phyloP scores from a whole-genome alignment of 345 rosid species.

The Aquilaria sinensis region DNA sequence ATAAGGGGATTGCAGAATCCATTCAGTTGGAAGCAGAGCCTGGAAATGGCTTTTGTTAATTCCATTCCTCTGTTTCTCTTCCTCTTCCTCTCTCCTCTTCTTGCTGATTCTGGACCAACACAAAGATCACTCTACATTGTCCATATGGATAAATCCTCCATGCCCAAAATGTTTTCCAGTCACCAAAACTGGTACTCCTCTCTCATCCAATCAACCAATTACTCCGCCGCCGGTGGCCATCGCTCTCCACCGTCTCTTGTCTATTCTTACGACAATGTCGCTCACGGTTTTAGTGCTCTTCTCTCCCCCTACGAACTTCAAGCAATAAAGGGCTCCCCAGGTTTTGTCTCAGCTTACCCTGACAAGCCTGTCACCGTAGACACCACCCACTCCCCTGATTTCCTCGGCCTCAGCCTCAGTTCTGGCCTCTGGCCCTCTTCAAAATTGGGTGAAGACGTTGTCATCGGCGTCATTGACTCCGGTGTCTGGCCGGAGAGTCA shows the following conservation, averaged over 20 bases:
- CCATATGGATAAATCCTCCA: conserved; percentile 29
- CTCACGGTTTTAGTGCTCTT: conserved; percentile 15
- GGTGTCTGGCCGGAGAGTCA: conserved; percentile 33
- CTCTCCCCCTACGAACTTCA: conserved; percentile 7
- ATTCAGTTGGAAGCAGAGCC: no score
- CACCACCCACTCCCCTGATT: conserved; percentile 14
- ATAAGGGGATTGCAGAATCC: no score
- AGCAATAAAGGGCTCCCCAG: conserved; percentile 7
- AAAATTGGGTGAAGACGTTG: conserved; percentile 5
- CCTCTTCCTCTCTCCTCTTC: no score
- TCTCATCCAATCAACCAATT: conserved; percentile 9
- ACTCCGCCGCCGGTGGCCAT: no score
- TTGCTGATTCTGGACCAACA: no score
- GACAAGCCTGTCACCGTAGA: conserved; percentile 6
- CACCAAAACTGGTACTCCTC: conserved; percentile 29
- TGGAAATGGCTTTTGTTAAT: no score
- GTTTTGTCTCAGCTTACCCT: conserved; percentile 16
- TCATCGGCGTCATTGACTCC: conserved; percentile 26
- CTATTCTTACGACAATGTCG: conserved; percentile 8
- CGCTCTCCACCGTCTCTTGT: conserved; percentile 5
- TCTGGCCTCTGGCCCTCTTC: conserved; percentile 13
- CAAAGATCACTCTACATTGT: conserved; percentile 17
- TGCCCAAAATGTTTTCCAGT: conserved; percentile 26
- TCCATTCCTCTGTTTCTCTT: no score
- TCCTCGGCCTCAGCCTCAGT: conserved; percentile 3